Conservation (phyloP, 2,329 filamentous ascomycete species). For the Ceratocystis alfenasii region DNA sequence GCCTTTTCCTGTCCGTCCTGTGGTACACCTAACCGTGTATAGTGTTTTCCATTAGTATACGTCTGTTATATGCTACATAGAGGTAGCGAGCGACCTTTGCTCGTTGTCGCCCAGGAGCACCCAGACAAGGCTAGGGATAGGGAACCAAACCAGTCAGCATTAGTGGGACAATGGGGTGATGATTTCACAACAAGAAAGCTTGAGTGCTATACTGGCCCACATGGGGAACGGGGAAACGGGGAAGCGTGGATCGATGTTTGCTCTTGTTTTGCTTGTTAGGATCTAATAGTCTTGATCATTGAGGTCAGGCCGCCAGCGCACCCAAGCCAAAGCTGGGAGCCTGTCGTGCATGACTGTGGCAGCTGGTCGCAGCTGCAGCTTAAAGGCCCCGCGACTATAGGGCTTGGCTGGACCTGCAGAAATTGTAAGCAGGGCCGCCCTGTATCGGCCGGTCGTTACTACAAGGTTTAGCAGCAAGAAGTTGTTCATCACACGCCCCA, state of each 20-base stretch:
- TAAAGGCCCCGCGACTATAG: neutral
- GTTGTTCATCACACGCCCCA: neutral
- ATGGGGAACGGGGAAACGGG: neutral
- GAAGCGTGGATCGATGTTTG: neutral
- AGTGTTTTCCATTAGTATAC: neutral
- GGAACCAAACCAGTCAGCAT: neutral
- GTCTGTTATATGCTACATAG: neutral
- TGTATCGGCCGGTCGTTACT: conserved; percentile 4
- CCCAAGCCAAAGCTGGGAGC: neutral
- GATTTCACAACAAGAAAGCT: neutral
- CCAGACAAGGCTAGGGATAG: neutral
- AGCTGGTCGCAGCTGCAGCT: neutral
- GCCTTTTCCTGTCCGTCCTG: neutral
- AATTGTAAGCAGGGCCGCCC: neutral
- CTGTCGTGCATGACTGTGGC: neutral
- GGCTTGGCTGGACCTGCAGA: conserved; percentile 7
- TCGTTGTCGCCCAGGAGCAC: neutral
- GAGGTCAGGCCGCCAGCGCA: neutral
- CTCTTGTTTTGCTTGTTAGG: neutral
- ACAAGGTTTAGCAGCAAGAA: neutral
- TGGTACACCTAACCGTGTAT: neutral
- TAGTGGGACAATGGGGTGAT: neutral
- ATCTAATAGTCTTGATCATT: neutral
- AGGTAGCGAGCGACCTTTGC: neutral
- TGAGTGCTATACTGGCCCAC: neutral